Conservation (phyloP, 2,329 filamentous ascomycete species). For the Parastagonospora avenae region DNA sequence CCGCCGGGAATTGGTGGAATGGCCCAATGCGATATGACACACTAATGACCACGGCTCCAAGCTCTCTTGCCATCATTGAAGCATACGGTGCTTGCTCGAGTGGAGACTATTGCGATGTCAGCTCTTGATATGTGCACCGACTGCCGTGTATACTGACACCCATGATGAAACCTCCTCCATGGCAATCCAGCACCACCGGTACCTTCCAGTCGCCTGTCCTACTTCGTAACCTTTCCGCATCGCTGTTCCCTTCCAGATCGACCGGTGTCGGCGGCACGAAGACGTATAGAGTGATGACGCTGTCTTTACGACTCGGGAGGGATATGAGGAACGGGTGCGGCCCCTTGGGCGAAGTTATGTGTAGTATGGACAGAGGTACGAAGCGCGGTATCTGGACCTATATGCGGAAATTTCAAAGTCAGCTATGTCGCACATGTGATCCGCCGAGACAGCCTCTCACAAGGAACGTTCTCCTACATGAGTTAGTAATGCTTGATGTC, state of each 20-base stretch:
- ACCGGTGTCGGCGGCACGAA: constrained; percentile 48
- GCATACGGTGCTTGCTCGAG: constrained; percentile 55
- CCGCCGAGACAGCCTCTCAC: neutral
- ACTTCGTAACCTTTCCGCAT: constrained; percentile 16
- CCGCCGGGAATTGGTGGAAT: constrained; percentile 53
- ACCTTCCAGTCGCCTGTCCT: constrained; percentile 40
- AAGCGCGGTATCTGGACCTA: constrained; percentile 40
- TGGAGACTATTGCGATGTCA: constrained; percentile 24
- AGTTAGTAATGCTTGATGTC: no score
- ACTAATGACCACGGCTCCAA: constrained; percentile 51
- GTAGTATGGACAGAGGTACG: constrained; percentile 44
- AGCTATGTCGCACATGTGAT: neutral
- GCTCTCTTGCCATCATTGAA: constrained; percentile 51
- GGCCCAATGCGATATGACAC: constrained; percentile 57
- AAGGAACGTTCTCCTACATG: neutral
- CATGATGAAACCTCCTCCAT: constrained; percentile 53
- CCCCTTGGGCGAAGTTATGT: constrained; percentile 47
- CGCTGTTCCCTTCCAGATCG: constrained; percentile 27
- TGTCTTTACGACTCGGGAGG: constrained; percentile 46
- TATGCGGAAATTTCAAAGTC: no score
- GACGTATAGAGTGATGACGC: constrained; percentile 48
- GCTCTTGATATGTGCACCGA: no score
- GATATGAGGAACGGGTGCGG: constrained; percentile 51
- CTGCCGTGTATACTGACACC: constrained; percentile 31
- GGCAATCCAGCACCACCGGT: constrained; percentile 51